These are phyloP conservation scores for Tricholoma furcatifolium DNA, from an alignment of 768 basidiomycete species.

Conservation along the genomic window DNA sequence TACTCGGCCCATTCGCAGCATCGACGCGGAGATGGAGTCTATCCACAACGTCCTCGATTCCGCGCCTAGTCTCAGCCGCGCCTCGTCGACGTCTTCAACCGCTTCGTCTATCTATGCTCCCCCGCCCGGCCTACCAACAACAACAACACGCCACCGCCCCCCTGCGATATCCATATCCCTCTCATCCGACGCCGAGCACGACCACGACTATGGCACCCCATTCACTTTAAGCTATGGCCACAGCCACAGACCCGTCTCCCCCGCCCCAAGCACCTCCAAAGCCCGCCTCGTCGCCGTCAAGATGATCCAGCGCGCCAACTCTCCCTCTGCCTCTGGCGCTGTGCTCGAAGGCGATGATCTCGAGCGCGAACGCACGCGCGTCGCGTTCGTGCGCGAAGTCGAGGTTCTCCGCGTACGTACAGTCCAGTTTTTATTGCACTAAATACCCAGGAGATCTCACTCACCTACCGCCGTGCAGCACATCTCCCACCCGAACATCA, in stretches of 20 bases:
- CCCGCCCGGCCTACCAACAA: neutral
- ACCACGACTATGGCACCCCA: no score
- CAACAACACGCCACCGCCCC: neutral
- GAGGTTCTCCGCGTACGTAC: conserved; percentile 84
- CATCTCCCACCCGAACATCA: conserved; percentile 80
- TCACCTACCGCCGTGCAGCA: conserved; percentile 40
- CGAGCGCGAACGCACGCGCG: conserved; percentile 69
- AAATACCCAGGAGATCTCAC: no score
- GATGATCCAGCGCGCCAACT: conserved; percentile 38
- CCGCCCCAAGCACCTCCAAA: conserved; percentile 4
- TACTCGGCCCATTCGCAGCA: conserved; percentile 9
- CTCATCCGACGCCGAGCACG: neutral
- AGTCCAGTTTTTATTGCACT: no score
- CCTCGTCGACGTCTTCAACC: conserved; percentile 15
- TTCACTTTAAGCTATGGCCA: no score
- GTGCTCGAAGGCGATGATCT: conserved; percentile 33
- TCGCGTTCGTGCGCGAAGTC: conserved; percentile 80
- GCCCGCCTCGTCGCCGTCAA: conserved; percentile 43
- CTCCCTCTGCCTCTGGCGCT: neutral
- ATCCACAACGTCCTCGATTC: neutral
- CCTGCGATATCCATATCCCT: conserved; percentile 9
- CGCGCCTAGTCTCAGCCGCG: conserved; percentile 11
- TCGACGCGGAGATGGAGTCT: neutral
- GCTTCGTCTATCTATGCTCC: conserved; percentile 4
- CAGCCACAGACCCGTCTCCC: no score